phyloP scores from a whole-genome alignment of 2,329 filamentous ascomycete species.

The Neopestalotiopsis sp. region DNA sequence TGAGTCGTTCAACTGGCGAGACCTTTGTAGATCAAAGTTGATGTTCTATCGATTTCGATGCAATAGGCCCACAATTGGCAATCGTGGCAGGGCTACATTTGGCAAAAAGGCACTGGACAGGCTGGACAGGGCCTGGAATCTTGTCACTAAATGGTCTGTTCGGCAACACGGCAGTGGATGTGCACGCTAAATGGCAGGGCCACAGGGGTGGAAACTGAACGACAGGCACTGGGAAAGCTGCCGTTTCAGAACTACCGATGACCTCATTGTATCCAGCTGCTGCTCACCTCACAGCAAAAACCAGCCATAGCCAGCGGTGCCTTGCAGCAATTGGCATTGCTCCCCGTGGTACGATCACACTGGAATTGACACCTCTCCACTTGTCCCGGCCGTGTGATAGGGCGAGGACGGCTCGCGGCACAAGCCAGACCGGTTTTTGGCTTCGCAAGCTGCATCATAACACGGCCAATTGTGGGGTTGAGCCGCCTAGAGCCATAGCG shows the following conservation, averaged over 20 bases:
- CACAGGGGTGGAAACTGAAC: not conserved
- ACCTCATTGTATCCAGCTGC: constrained; percentile 9
- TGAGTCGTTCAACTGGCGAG: not conserved
- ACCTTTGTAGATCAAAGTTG: not conserved
- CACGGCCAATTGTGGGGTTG: not conserved
- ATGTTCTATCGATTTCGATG: not conserved
- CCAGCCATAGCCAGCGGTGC: not conserved
- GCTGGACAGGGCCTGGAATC: not conserved
- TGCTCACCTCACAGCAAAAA: not conserved
- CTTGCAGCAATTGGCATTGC: constrained; percentile 1
- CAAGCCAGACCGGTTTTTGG: not conserved
- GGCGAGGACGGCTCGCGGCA: not conserved
- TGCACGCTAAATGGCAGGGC: too few species aligned
- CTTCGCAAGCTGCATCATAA: not conserved
- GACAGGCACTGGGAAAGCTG: not conserved
- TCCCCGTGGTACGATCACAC: not conserved
- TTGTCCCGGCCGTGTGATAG: not conserved
- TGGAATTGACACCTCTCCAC: not conserved
- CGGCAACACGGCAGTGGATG: constrained; percentile 10
- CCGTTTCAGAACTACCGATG: constrained; percentile 10
- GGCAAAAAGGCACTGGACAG: not conserved
- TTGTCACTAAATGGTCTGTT: not conserved
- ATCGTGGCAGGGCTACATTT: not conserved
- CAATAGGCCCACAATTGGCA: not conserved
- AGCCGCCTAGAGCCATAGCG: not conserved